Evolutionary conservation across 371 early-diverging fungal genomes (phyloP), one percentile per base, ranked within the genome.

Genomic region (Mortierella sp.): DNA sequence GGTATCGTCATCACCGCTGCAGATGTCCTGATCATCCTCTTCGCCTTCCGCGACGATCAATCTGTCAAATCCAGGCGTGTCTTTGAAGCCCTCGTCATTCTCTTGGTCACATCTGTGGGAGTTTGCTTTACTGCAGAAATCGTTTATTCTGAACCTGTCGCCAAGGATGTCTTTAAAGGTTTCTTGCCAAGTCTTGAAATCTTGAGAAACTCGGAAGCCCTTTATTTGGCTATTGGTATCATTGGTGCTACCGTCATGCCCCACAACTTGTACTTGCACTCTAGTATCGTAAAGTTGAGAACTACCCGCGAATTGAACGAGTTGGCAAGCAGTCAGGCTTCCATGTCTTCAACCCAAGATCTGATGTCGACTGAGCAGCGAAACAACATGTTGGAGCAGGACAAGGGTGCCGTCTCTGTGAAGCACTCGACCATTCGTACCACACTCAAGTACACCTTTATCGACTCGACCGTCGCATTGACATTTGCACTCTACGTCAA

Each of bases 261-360:
- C 32, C 96, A 94, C 72, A 95, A 95, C 68, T 80, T 96, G 3
- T 95, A 94, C 72, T 85, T 96, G 32, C 95, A 95, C 70, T 90
- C 92, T 5, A 88, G 89, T 54, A 89, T 96, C 67, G 92, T 94
- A 30, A 88, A 90, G 75, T 83, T 90, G 18, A 78, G 91, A 77
- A 83, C 81, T 39, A 65, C 74, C 20, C 78, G 77, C 2, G 81
- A 80, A 47, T 47, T 73, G 60, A 73, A 78, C 57, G 68, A 72
- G 39, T 64, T 67, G 51, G 69, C 72, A 2, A 70, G 68, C 55
- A 70, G 71, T 26, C 76, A 77, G 64, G 63, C 71, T 6, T 72
- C 77, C 64, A 84, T 84, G 83, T 81, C 83, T 20, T 76, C 83
- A 18, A 73, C 70, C 24, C 26, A 39, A 24, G 70, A 76, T 60